Percentiles rank a stretch among this genome's conserved stretches.
Evolutionary conservation across 1,139 yeast species (phyloP).

Genomic region (Suhomyces yuchorum): DNA sequence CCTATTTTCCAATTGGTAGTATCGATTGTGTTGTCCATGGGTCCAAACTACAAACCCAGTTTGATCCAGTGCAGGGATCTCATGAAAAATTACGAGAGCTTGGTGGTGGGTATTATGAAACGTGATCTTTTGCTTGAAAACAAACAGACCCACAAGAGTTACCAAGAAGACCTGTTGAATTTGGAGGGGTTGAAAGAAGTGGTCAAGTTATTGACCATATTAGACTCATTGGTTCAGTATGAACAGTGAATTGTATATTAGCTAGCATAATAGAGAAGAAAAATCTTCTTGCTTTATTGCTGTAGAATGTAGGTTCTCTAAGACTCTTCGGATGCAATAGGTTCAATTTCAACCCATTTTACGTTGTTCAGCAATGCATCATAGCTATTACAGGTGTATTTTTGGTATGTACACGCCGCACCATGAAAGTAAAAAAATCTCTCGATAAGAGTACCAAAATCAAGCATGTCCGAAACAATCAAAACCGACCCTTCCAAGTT

Average conservation of each 20-base stretch:
- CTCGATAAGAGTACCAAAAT: not conserved
- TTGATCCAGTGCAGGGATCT: slow-evolving; percentile 56
- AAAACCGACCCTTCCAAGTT: slow-evolving; percentile 73
- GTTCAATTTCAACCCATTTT: no score
- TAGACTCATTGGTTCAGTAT: slow-evolving; percentile 53
- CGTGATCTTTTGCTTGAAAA: slow-evolving; percentile 55
- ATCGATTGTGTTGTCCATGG: slow-evolving; percentile 72
- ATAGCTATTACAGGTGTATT: not conserved
- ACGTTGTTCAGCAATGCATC: no score
- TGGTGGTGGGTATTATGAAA: slow-evolving; percentile 70
- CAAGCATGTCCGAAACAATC: slow-evolving; percentile 7
- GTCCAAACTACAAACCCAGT: slow-evolving; percentile 73
- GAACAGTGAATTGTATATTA: slow-evolving; percentile 7
- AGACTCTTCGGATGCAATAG: no score
- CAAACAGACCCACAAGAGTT: slow-evolving; percentile 21
- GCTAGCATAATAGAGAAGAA: not conserved
- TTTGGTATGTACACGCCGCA: slow-evolving; percentile 3
- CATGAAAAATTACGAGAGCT: slow-evolving; percentile 53
- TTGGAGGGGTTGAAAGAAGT: slow-evolving; percentile 46
- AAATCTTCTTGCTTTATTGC: no score
- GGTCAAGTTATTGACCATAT: slow-evolving; percentile 56
- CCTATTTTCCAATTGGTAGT: slow-evolving; percentile 76
- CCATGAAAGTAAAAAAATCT: not conserved
- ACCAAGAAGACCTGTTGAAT: slow-evolving; percentile 25
- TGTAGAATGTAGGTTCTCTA: no score